phyloP scores from a whole-genome alignment of 306 rosid species.

The Quercus dentata region DNA sequence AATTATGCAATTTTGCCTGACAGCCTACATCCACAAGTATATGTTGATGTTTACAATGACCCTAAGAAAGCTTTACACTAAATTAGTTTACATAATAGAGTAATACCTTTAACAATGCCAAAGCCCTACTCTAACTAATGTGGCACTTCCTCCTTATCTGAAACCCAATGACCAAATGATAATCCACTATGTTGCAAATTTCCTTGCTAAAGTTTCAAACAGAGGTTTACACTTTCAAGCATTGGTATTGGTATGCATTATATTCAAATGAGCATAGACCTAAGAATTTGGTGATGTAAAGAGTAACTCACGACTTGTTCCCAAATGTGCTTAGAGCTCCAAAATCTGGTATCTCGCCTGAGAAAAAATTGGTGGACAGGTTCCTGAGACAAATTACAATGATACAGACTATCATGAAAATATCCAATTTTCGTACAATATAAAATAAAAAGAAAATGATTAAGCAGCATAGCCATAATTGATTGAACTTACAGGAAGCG shows the following conservation, averaged over 20 bases:
- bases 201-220: neutral
- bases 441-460: neutral
- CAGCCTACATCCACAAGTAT: too few relatives aligned
- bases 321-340: conserved; percentile 88
- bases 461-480: neutral
- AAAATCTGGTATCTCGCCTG: conserved; percentile 91
- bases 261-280: neutral
- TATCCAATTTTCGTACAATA: neutral
- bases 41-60: too few relatives aligned
- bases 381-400: conserved; percentile 56
- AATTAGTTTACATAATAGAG: too few relatives aligned
- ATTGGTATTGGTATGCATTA: neutral
- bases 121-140: neutral
- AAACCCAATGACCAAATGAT: neutral
- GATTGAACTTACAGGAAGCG: conserved; percentile 61
- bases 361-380: conserved; percentile 83
- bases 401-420: neutral
- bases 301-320: conserved; percentile 61
- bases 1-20: too few relatives aligned
- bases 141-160: neutral
- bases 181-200: neutral
- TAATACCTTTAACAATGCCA: neutral
- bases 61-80: too few relatives aligned
- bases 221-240: neutral
- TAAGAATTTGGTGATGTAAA: neutral